phyloP scores from a whole-genome alignment of 2,329 filamentous ascomycete genomes.

The Podosphaera fusca region DNA sequence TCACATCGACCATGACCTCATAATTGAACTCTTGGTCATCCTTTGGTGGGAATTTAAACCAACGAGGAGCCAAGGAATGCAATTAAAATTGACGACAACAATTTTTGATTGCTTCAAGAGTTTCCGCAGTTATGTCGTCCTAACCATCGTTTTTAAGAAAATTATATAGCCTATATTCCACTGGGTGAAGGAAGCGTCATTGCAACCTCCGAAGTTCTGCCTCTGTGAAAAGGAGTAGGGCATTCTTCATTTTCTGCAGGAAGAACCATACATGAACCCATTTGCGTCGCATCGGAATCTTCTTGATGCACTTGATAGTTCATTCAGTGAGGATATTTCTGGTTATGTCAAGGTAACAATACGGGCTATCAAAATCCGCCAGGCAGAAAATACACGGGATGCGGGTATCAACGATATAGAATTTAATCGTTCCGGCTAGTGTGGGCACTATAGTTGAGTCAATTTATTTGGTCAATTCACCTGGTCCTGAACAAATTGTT shows the following conservation, averaged over 20 bases:
- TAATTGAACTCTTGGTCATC: background rate
- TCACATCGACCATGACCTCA: slow-evolving; percentile 1
- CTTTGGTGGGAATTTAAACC: background rate
- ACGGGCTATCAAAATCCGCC: background rate
- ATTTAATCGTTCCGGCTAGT: background rate
- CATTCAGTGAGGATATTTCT: background rate
- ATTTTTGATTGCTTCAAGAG: background rate
- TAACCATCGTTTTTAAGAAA: background rate
- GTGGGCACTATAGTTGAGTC: background rate
- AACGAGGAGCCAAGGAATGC: background rate
- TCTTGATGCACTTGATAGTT: background rate
- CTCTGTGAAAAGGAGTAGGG: background rate
- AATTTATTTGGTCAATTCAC: background rate
- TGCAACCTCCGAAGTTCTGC: background rate
- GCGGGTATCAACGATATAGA: background rate
- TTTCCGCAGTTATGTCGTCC: background rate
- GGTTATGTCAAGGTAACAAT: background rate
- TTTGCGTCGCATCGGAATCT: background rate
- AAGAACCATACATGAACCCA: background rate
- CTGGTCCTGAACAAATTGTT: background rate
- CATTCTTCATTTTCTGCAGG: background rate
- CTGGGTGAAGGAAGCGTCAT: background rate
- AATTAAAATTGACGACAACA: background rate
- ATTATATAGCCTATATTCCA: background rate
- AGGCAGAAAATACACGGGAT: background rate